Base-by-base conservation (phyloP, 129 eudicot species). In the Sambucus nigra region DNA sequence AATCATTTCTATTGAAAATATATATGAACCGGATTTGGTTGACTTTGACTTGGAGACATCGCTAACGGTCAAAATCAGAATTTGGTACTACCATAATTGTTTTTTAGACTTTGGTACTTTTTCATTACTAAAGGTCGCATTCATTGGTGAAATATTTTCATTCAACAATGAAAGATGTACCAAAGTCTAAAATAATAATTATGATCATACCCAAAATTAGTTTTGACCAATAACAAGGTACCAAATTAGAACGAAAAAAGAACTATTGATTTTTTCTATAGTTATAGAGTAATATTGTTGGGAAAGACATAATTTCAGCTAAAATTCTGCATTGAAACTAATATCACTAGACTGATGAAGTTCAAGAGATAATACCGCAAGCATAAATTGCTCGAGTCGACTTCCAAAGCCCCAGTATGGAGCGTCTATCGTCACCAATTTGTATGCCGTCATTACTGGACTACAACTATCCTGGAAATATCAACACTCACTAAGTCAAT, bases 381-480 rank as follows among this genome's bases (percentile, higher is more conserved):
- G 56, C 47, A 80, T 31, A 40, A 82, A 76, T 60, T 80, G 83
- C 59, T 85, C 89, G 14, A 80, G 66, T 48, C 69, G 77, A 46
- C 79, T 72, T 22, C 95, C 95, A 50, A 80, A 85, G 17, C 95
- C 95, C 95, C 95, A 80, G 61, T 80, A 85, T 18, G 95, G 89
- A 66, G 68, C 89, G 55, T 85, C 86, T 67, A 84, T 64, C 0
- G 85, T 80, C 60, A 84, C 94, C 74, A 84, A 66, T 53, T 84
- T 84, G 77, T 84, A 84, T 44, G 94, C 94, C 1, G 94, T 84
- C 89, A 80, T 77, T 47, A 84, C 89, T 13, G 94, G 94, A 53
- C 61, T 67, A 67, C 94, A 80, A 1, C 48, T 63, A 9, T 68
- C 89, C 94, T 85, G 79, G 51, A 74, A 51, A 61, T 23, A 27